A percentile compares a stretch with the other conserved stretches of the same genome.
phyloP scores from a whole-genome alignment of 495 filamentous ascomycete species.

The Beverwykella pulmonaria region DNA sequence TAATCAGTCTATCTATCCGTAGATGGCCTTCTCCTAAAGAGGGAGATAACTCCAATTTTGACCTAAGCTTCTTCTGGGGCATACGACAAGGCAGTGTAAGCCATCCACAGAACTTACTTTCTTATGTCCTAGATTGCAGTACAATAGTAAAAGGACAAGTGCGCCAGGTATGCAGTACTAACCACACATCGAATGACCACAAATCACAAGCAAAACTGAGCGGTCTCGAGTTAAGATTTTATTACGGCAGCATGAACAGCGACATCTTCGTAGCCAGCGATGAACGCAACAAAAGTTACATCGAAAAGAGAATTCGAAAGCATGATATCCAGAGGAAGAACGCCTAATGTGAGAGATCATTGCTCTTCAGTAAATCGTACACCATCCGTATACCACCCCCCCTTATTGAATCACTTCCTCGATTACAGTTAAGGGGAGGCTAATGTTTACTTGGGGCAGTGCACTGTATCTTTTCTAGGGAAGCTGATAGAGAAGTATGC shows the following conservation, averaged over 20 bases:
- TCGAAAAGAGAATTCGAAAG: neutral
- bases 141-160: too few species aligned
- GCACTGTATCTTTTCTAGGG: neutral
- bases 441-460: conserved; percentile 16
- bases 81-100: too few species aligned
- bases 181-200: too few species aligned
- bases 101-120: too few species aligned
- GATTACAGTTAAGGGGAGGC: neutral
- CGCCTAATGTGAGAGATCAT: neutral
- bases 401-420: conserved; percentile 10
- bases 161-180: too few species aligned
- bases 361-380: neutral
- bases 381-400: neutral
- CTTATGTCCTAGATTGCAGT: too few species aligned
- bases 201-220: too few species aligned
- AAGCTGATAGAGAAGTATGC: neutral
- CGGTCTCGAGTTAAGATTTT: too few species aligned
- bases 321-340: neutral
- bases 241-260: conserved; percentile 21
- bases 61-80: too few species aligned
- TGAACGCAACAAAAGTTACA: conserved; percentile 1
- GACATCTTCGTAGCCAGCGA: conserved; percentile 6
- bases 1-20: too few species aligned
- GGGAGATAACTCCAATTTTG: too few species aligned
- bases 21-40: too few species aligned